Base-by-base conservation (phyloP, 2,329 filamentous ascomycete genomes). In the Cladosporium sp. region DNA sequence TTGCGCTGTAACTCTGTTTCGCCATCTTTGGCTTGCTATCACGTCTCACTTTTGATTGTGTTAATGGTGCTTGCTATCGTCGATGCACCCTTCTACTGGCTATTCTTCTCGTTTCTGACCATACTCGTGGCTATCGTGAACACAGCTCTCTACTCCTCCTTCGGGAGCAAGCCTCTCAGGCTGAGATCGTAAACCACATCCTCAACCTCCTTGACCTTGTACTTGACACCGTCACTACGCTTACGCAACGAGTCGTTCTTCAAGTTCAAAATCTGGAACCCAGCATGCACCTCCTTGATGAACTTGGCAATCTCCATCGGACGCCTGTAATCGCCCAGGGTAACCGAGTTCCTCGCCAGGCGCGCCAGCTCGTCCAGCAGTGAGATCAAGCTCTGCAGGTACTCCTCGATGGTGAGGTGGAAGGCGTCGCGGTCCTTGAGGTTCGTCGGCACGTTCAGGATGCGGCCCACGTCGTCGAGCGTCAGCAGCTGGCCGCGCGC, bases 141-240 rank as follows among this genome's bases (percentile, higher is more conserved):
- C 8, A 46, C 40, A 46, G n/a, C n/a, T 8, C 12, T 65, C 46
- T 55, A 59, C 55, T 70, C 65, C 66, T 72, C 65, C 67, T 72
- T 71, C 14, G 71, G 68, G 66, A 73, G 67, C 74, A 98, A 78
- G 60, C 95, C 94, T 66, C 95, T 86, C 75, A 99, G 81, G 28
- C 91, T 94, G 65, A 99, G 81, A 77, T 99, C 95, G 75, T 99
- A 99, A 60, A 98, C 94, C 14, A 99, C 93, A 76, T 98, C 95
- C 82, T 99, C 95, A 14, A 97, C 92, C 78, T 96, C 94, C 84
- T 98, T 99, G 74, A 99, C 92, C 73, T 91, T 90, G 77, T 99
- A 99, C 84, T 99, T 99, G 79, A 99, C 91, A 5, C 90, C 91
- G 80, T 99, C 95, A 65, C 92, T 92, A 68, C 92, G 86, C 81